phyloP scores from a whole-genome alignment of 2,329 filamentous ascomycete species.

The Epichloe brachyelytri region DNA sequence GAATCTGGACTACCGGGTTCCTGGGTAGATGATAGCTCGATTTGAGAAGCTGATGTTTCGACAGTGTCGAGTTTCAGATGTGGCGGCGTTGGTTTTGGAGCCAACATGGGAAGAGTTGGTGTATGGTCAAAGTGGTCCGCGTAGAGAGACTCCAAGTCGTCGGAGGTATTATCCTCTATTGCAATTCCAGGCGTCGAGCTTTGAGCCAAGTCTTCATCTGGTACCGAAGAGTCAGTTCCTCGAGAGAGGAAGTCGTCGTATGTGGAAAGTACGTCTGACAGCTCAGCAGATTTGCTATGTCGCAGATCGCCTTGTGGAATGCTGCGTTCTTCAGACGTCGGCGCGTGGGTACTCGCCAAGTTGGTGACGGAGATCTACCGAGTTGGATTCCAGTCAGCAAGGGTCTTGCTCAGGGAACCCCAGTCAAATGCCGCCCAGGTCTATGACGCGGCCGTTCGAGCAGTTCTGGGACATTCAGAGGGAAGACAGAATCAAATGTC shows the following conservation, averaged over 20 bases:
- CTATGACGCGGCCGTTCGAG: neutral
- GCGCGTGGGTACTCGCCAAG: conserved; percentile 12
- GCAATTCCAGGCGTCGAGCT: conserved; percentile 15
- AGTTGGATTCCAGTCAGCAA: conserved; percentile 16
- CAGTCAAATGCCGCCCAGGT: neutral
- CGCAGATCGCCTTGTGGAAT: conserved; percentile 29
- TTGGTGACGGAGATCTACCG: conserved; percentile 13
- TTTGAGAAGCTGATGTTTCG: conserved; percentile 18
- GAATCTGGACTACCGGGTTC: conserved; percentile 17
- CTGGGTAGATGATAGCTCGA: conserved; percentile 13
- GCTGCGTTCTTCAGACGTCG: conserved; percentile 20
- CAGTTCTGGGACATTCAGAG: neutral
- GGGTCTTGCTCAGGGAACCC: neutral
- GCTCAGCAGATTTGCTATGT: conserved; percentile 26
- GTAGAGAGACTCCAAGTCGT: conserved; percentile 13
- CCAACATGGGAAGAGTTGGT: conserved; percentile 34
- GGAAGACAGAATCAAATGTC: neutral
- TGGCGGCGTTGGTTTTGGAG: conserved; percentile 37
- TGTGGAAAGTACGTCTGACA: conserved; percentile 29
- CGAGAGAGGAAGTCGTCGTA: conserved; percentile 31
- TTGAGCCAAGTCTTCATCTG: conserved; percentile 11
- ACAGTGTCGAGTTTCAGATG: conserved; percentile 37
- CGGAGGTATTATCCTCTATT: conserved; percentile 16
- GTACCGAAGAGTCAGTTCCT: conserved; percentile 14
- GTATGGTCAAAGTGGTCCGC: conserved; percentile 25